Conservation (phyloP, 2,329 filamentous ascomycete species). For the Phialophora macrospora region DNA sequence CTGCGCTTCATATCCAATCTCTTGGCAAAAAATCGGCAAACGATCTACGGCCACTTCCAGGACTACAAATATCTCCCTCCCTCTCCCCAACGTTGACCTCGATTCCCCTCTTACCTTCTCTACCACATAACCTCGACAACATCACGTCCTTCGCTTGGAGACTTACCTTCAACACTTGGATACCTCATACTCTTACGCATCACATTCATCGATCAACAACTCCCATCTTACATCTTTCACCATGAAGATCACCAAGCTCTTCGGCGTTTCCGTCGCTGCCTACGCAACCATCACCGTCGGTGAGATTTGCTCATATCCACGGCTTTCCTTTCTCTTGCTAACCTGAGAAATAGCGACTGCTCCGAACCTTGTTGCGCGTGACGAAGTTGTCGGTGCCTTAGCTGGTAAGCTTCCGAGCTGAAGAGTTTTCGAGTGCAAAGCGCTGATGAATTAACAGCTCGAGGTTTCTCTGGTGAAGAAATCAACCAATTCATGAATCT, state of each 20-base stretch:
- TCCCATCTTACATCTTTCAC: slow-evolving; percentile 29
- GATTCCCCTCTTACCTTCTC: slow-evolving; percentile 23
- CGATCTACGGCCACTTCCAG: slow-evolving; percentile 12
- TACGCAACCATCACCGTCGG: slow-evolving; percentile 23
- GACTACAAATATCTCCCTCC: slow-evolving; percentile 32
- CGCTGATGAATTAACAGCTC: slow-evolving; percentile 23
- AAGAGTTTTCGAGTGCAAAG: not conserved
- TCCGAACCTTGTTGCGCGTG: slow-evolving; percentile 6
- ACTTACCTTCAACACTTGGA: slow-evolving; percentile 35
- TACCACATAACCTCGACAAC: slow-evolving; percentile 23
- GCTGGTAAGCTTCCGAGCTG: slow-evolving; percentile 24
- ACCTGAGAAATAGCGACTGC: slow-evolving; percentile 24
- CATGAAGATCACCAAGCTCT: slow-evolving; percentile 34
- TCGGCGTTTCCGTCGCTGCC: slow-evolving; percentile 22
- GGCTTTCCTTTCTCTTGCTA: slow-evolving; percentile 10
- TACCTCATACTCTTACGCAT: slow-evolving; percentile 35
- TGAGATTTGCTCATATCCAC: slow-evolving; percentile 17
- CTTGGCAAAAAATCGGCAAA: slow-evolving; percentile 2
- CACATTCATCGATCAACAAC: slow-evolving; percentile 28
- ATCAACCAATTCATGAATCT: slow-evolving; percentile 32
- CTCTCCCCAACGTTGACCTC: slow-evolving; percentile 21
- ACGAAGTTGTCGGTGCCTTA: slow-evolving; percentile 24
- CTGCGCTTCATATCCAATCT: slow-evolving; percentile 2
- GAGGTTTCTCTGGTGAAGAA: slow-evolving; percentile 22
- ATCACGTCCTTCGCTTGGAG: slow-evolving; percentile 35